Evolutionary conservation across 169 alveolate species (phyloP), one percentile per base, ranked within the genome.

Genomic region (Blepharisma undulans): DNA sequence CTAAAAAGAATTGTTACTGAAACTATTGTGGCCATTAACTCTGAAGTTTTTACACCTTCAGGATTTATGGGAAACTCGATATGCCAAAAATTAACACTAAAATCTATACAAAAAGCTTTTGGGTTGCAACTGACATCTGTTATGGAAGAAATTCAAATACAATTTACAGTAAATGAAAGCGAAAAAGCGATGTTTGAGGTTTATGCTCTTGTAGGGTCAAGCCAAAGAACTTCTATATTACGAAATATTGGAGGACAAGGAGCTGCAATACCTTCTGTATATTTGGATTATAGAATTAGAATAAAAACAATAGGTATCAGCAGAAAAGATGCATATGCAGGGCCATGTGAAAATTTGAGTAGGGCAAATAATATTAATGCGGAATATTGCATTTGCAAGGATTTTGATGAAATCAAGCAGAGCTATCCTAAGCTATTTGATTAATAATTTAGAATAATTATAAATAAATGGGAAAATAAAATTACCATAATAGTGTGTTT

Each of bases 281-380:
- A 86, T 36, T 61, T 27, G 16, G 60, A 29, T 3, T 86, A 71
- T 86, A 60, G 30, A 10, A 29, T 19, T 19, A 86, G 91, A 32
- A 72, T 86, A 2, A 86, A 33, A 33, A 25, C 36, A 4, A 25
- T 86, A 22, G 91, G 91, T 14, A 72, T 86, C 16, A 86, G 71
- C 6, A 60, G 91, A 29, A 86, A 86, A 36, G 91, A 86, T 72
- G 33, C 48, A 27, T 86, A 86, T 72, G 91, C 74, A 21, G 91
- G 91, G 71, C 29, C 27, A 10, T 86, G 91, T 14, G 91, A 86
- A 86, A 72, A 30, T 30, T 29, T 27, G n/a, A 71, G 72, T 12
- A 86, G 91, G n/a, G 29, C 82, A 19, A n/a, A 29, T 25, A 16
- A 19, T 5, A 25, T 86, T 22, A 71, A 86, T 12, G 60, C 91